These are phyloP conservation scores for Ophiostoma piceae DNA, from an alignment of 2,329 filamentous ascomycete species.

Conservation along the genomic window DNA sequence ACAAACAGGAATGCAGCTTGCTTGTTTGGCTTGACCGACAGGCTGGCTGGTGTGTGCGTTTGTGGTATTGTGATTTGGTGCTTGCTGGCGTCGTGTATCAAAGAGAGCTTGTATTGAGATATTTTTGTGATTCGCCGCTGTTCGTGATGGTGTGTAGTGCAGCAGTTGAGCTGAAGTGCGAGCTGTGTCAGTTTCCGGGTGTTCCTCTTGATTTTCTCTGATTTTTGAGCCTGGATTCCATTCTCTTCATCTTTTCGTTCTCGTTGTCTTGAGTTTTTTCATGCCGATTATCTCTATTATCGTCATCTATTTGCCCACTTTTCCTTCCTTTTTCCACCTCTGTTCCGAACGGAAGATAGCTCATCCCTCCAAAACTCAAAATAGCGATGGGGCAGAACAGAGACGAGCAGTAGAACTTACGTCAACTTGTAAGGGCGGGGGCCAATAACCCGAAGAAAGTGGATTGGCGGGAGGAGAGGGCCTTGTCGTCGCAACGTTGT, in stretches of 20 bases:
- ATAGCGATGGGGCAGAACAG: not conserved
- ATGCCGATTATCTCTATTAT: not conserved
- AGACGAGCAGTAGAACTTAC: not conserved
- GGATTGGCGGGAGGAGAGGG: not conserved
- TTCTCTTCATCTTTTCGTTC: not conserved
- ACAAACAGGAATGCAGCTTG: constrained; percentile 16
- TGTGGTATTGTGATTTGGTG: not conserved
- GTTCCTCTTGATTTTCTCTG: not conserved
- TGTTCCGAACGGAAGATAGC: constrained; percentile 6
- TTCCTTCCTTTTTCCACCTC: constrained; percentile 4
- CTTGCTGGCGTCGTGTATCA: not conserved
- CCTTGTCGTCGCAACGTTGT: not conserved
- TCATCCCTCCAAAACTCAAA: constrained; percentile 1
- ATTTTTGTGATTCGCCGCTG: constrained; percentile 20
- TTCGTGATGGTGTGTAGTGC: not conserved
- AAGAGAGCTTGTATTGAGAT: constrained; percentile 18
- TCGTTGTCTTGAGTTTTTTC: not conserved
- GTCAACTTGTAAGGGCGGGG: not conserved
- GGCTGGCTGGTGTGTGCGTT: constrained; percentile 2
- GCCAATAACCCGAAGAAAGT: constrained; percentile 8
- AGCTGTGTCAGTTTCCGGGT: not conserved
- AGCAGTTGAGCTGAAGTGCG: not conserved
- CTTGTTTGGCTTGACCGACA: constrained; percentile 23
- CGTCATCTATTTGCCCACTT: not conserved
- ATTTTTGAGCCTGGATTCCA: not conserved